phyloP scores from a whole-genome alignment of 2,329 filamentous ascomycete species.

The Cladophialophora psammophila region DNA sequence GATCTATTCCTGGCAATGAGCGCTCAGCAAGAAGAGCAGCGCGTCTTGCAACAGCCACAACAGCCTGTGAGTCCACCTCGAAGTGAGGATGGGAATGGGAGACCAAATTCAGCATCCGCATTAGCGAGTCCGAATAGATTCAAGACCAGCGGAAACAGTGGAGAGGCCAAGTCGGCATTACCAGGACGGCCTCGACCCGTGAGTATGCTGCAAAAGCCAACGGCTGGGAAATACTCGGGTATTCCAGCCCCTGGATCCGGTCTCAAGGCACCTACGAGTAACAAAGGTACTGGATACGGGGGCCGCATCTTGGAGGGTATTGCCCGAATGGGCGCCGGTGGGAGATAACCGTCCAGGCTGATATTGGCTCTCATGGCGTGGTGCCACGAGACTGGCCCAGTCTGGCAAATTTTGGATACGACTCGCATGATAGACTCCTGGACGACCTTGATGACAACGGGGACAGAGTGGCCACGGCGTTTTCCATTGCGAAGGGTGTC shows the following conservation, averaged over 20 bases:
- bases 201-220: constrained; percentile 40
- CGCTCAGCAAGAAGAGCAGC: constrained; percentile 41
- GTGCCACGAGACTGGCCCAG: not conserved
- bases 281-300: constrained; percentile 38
- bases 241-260: constrained; percentile 40
- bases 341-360: constrained; percentile 26
- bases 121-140: constrained; percentile 37
- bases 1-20: constrained; percentile 57
- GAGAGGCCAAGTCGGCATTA: constrained; percentile 8
- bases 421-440: constrained; percentile 29
- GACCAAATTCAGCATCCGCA: constrained; percentile 31
- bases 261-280: constrained; percentile 36
- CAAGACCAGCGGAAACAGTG: constrained; percentile 35
- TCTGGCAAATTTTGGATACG: constrained; percentile 22
- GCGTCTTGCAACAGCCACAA: constrained; percentile 28
- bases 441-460: constrained; percentile 25
- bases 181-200: constrained; percentile 35
- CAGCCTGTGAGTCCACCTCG: constrained; percentile 40
- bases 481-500: constrained; percentile 7
- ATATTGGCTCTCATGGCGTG: not conserved
- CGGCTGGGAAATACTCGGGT: constrained; percentile 38
- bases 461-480: constrained; percentile 6
- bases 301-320: constrained; percentile 43
- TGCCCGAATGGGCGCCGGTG: constrained; percentile 43
- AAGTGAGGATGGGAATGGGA: constrained; percentile 38